phyloP scores from a whole-genome alignment of 2,329 filamentous ascomycete genomes.

The Erysiphe pulchra region DNA sequence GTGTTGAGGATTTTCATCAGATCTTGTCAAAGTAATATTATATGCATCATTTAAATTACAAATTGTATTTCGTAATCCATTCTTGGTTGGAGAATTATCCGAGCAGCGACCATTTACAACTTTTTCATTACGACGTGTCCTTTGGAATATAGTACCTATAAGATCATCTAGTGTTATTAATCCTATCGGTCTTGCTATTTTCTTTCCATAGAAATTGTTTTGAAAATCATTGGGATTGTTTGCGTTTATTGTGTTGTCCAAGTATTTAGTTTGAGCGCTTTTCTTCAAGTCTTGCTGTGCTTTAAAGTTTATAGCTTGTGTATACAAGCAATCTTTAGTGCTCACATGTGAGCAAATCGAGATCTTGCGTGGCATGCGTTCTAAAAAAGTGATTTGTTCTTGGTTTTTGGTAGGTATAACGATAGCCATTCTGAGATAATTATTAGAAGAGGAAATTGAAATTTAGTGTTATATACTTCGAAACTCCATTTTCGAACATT shows the following conservation, averaged over 20 bases:
- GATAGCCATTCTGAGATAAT: constrained; percentile 7
- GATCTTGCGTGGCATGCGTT: background rate
- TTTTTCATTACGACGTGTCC: constrained; percentile 7
- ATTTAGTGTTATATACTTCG: constrained; percentile 4
- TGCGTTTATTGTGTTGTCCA: background rate
- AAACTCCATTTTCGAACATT: constrained; percentile 10
- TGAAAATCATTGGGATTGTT: background rate
- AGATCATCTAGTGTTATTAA: constrained; percentile 11
- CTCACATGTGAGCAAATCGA: background rate
- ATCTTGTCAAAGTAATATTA: background rate
- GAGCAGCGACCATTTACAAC: constrained; percentile 1
- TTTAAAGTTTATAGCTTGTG: background rate
- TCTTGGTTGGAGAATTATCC: background rate
- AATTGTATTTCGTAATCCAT: background rate
- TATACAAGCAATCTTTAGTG: too few species aligned
- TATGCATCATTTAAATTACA: background rate
- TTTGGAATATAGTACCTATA: constrained; percentile 8
- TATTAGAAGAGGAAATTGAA: background rate
- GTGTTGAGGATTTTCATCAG: background rate
- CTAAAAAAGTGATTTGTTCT: background rate
- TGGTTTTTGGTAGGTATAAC: constrained; percentile 4
- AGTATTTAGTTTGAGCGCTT: background rate
- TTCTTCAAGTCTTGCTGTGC: background rate
- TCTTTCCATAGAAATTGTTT: constrained; percentile 2
- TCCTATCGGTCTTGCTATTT: constrained; percentile 7